Percentiles rank a stretch among this genome's conserved stretches.
Conservation (phyloP, 306 rosid genomes). For the Castanospermum australe region DNA sequence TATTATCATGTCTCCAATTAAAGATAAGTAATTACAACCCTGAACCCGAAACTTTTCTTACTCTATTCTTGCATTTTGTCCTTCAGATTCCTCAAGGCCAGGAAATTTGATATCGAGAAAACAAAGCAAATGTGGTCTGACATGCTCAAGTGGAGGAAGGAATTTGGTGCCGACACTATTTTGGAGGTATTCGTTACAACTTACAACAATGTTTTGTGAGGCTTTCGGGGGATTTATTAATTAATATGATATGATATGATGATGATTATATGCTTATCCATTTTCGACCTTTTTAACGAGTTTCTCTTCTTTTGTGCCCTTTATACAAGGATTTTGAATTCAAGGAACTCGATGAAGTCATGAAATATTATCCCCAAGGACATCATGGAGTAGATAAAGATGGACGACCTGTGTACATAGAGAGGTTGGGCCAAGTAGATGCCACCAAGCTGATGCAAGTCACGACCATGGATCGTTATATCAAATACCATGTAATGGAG, state of each 20-base stretch:
- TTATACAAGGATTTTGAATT: conserved; percentile 75
- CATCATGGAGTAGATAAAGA: conserved; percentile 95
- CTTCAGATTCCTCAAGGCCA: conserved; percentile 84
- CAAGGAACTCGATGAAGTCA: conserved; percentile 66
- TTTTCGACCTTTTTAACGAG: neutral
- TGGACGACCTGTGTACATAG: conserved; percentile 86
- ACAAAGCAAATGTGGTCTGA: conserved; percentile 92
- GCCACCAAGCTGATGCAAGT: conserved; percentile 72
- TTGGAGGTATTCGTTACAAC: conserved; percentile 46
- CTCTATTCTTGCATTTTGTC: neutral
- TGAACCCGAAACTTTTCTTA: neutral
- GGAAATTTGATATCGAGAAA: conserved; percentile 78
- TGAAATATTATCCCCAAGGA: conserved; percentile 87
- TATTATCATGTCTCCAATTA: neutral
- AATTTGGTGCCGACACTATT: conserved; percentile 76
- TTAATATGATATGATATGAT: too few relatives aligned
- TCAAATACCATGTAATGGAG: conserved; percentile 78
- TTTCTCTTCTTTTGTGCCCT: neutral
- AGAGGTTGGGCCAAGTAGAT: conserved; percentile 79
- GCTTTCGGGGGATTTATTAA: neutral
- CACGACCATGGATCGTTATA: conserved; percentile 83
- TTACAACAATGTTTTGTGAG: neutral
- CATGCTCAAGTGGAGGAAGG: conserved; percentile 87
- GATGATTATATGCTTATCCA: neutral
- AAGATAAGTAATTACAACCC: neutral